These are phyloP conservation scores for Stenogyne calaminthoides DNA, from an alignment of 305 asterid genomes.

Conservation along the genomic window DNA sequence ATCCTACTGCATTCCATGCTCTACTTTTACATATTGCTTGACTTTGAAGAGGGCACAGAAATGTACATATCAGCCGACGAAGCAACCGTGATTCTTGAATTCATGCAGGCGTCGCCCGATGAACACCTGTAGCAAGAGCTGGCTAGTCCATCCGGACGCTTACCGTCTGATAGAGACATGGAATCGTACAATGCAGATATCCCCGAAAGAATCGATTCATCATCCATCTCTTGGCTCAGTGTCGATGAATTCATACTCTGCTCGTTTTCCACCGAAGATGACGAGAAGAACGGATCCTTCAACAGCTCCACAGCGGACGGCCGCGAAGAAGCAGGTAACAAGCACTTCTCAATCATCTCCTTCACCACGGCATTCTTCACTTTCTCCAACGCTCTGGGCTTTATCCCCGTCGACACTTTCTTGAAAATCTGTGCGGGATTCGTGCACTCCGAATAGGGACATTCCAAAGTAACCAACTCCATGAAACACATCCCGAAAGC, in stretches of 20 bases:
- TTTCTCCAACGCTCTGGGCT: slow-evolving; percentile 38
- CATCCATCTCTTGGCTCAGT: neutral
- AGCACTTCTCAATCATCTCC: slow-evolving; percentile 43
- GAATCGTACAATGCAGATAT: slow-evolving; percentile 20
- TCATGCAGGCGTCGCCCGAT: slow-evolving; percentile 26
- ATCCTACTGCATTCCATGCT: no score
- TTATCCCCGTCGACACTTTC: slow-evolving; percentile 44
- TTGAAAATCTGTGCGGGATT: slow-evolving; percentile 46
- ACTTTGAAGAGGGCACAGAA: neutral
- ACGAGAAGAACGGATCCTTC: slow-evolving; percentile 32
- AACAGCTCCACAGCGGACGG: slow-evolving; percentile 40
- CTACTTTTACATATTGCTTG: neutral
- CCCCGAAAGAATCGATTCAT: slow-evolving; percentile 10
- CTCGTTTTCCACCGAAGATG: no score
- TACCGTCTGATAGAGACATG: neutral
- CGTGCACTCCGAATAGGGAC: slow-evolving; percentile 49
- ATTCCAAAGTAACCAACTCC: slow-evolving; percentile 50
- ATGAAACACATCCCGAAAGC: slow-evolving; percentile 57
- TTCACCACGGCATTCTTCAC: slow-evolving; percentile 39
- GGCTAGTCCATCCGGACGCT: no score
- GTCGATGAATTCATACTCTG: no score
- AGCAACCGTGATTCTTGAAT: slow-evolving; percentile 32
- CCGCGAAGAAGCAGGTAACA: slow-evolving; percentile 37
- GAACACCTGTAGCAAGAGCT: neutral
- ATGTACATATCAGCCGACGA: slow-evolving; percentile 9